Evolutionary conservation across 352 stramenopile genomes (phyloP), one percentile per base, ranked within the genome.

Genomic region (Phytophthora tubulina): DNA sequence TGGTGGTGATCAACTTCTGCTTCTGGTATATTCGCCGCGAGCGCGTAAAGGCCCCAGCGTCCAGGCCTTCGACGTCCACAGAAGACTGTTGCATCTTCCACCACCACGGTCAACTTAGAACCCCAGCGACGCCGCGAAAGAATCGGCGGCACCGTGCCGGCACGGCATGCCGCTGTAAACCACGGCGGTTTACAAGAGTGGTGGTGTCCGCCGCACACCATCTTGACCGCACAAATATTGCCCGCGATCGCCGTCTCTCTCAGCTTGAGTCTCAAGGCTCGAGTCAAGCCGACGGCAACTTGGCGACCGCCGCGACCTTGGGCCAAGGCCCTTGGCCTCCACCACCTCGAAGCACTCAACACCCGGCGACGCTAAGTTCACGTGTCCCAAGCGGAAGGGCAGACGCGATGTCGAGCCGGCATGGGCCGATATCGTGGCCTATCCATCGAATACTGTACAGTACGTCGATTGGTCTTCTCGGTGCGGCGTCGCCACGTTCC

Each of bases 221-320:
- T 77, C 64, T 44, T 31, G 33, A 32, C n/a, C 7, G 64, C 64
- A 73, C 58, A 53, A 58, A 63, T 52, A 68, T 54, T 72, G 60
- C 46, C 45, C 30, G 50, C 46, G 30, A 59, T 59, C 52, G 39
- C 13, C 54, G 45, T 65, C 54, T 65, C 39, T 56, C 51, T 50
- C 48, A 5, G 42, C 62, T 63, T 38, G 14, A 55, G 38, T 41
- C 21, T 27, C 21, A 27, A 27, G 21, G 21, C 21, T 21, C 21
- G 21, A 46, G 41, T 46, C 21, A 46, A 46, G 21, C 32, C 21
- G 39, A 52, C 35, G 44, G 36, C 64, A 66, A 63, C 35, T 62
- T 69, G 61, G 39, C 60, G 48, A 67, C n/a, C 39, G 31, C 49
- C 35, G 51, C 39, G 36, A 45, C 45, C 17, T 56, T n/a, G n/a